phyloP scores from a whole-genome alignment of 257 asterid genomes.

The Fraxinus americana region DNA sequence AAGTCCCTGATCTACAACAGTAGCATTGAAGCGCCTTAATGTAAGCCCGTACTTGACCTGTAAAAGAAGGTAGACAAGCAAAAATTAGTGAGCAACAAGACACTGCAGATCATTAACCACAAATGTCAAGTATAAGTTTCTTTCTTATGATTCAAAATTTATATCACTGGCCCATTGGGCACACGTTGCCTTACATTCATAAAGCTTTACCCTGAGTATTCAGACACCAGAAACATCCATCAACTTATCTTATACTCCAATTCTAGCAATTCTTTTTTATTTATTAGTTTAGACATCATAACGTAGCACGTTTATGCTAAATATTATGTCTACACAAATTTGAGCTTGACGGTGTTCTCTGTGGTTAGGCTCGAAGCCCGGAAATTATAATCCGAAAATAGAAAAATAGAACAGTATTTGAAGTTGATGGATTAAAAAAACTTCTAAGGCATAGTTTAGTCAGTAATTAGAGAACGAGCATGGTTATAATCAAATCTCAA shows the following conservation, averaged over 20 bases:
- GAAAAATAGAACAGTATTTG: neutral
- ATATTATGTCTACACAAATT: neutral
- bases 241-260: neutral
- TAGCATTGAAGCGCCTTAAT: constrained; percentile 76
- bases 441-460: neutral
- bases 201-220: neutral
- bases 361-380: neutral
- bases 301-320: neutral
- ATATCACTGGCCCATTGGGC: neutral
- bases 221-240: neutral
- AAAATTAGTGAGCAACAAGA: neutral
- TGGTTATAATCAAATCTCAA: neutral
- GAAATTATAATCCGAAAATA: neutral
- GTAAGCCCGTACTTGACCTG: constrained; percentile 78
- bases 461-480: neutral
- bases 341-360: neutral
- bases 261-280: neutral
- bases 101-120: neutral
- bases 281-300: neutral
- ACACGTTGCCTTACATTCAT: neutral
- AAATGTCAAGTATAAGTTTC: neutral
- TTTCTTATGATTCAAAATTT: neutral
- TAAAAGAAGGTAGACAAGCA: constrained; percentile 10
- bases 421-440: neutral
- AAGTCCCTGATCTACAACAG: constrained; percentile 40